Evolutionary conservation across 345 rosid genomes (phyloP).

Genomic region (Anacardium occidentale): DNA sequence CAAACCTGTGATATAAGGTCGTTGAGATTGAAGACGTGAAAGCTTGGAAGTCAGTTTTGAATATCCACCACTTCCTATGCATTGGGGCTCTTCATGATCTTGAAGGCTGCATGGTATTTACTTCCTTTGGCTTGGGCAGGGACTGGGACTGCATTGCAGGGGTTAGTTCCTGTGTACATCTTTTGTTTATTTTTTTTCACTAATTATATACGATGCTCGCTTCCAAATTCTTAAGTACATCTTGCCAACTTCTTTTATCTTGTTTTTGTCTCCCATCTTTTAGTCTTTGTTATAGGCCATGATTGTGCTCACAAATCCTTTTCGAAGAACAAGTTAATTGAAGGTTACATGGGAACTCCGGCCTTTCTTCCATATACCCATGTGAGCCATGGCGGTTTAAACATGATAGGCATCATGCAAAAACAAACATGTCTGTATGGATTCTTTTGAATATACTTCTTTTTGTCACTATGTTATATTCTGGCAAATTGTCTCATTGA

Average conservation of each 20-base stretch:
- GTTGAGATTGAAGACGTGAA: conserved; percentile 80
- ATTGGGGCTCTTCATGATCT: conserved; percentile 77
- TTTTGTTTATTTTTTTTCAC: neutral
- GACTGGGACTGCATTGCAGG: conserved; percentile 96
- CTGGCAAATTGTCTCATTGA: too few species aligned
- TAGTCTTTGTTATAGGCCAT: conserved; percentile 97
- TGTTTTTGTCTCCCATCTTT: conserved; percentile 21
- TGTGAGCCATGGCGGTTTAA: conserved; percentile 97
- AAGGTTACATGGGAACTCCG: conserved; percentile 89
- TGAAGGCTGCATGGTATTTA: conserved; percentile 89
- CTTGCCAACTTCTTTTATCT: conserved; percentile 22
- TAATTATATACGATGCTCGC: neutral
- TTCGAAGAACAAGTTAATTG: conserved; percentile 80
- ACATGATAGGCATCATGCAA: conserved; percentile 94
- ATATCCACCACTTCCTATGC: conserved; percentile 76
- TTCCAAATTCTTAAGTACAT: conserved; percentile 3
- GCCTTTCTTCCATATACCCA: conserved; percentile 85
- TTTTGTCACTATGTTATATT: too few species aligned
- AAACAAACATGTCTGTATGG: conserved; percentile 76
- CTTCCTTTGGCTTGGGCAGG: conserved; percentile 98
- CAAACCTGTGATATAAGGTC: conserved; percentile 44
- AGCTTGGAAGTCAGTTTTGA: conserved; percentile 86
- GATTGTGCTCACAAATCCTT: conserved; percentile 98
- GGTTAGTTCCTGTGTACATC: conserved; percentile 39
- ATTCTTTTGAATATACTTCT: neutral